phyloP scores from a whole-genome alignment of 306 rosid species.

The Citrullus mucosospermus region DNA sequence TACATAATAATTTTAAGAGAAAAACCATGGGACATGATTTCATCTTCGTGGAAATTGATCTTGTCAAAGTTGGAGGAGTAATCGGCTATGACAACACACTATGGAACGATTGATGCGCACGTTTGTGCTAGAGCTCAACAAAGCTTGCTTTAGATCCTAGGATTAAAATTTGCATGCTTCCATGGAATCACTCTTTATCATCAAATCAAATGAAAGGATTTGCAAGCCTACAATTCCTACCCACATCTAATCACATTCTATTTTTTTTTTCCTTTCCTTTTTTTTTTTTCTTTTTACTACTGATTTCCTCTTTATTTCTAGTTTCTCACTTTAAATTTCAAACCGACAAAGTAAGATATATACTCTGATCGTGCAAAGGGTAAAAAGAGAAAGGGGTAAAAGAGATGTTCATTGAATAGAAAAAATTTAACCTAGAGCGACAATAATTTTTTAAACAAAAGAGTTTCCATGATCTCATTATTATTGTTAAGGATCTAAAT shows the following conservation, averaged over 20 bases:
- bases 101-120: conserved; percentile 39
- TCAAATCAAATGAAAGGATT: conserved; percentile 31
- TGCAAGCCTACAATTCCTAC: neutral
- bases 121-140: conserved; percentile 68
- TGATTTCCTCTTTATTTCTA: neutral
- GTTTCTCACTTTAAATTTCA: neutral
- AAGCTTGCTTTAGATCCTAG: conserved; percentile 74
- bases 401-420: neutral
- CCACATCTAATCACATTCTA: neutral
- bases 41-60: conserved; percentile 70
- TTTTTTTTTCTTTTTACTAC: no score
- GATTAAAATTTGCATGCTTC: conserved; percentile 44
- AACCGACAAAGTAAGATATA: neutral
- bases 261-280: no score
- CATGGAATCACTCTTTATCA: conserved; percentile 84
- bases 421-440: no score
- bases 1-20: conserved; percentile 23
- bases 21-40: conserved; percentile 60
- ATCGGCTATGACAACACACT: conserved; percentile 87
- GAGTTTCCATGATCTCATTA: no score
- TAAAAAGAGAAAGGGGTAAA: neutral
- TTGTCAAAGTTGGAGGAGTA: conserved; percentile 70
- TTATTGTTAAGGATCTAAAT: no score
- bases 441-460: no score
- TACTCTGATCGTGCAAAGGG: neutral